Conservation (phyloP, 2,329 filamentous ascomycete species). For the Reticulascus tulasneorum region DNA sequence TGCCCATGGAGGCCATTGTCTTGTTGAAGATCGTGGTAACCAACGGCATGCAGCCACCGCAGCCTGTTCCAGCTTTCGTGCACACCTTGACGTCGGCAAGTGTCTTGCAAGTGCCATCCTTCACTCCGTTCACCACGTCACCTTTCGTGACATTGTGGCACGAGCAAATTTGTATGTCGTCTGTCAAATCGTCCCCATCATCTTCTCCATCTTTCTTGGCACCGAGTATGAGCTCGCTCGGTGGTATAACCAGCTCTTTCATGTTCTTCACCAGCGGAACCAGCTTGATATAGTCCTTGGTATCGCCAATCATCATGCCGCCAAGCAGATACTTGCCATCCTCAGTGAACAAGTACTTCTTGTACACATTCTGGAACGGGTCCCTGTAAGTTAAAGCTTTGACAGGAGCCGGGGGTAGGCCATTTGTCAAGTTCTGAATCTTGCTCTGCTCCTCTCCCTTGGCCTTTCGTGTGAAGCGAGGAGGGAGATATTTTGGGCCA, state of each 20-base stretch:
- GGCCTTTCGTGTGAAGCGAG: constrained; percentile 40
- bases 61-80: constrained; percentile 88
- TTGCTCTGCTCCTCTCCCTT: constrained; percentile 28
- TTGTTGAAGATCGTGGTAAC: constrained; percentile 88
- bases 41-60: constrained; percentile 84
- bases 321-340: constrained; percentile 88
- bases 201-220: constrained; percentile 71
- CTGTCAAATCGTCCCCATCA: constrained; percentile 69
- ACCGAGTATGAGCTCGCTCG: constrained; percentile 79
- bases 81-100: constrained; percentile 81
- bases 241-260: constrained; percentile 72
- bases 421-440: constrained; percentile 49
- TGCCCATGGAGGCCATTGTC: constrained; percentile 78
- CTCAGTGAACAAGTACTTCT: constrained; percentile 86
- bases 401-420: constrained; percentile 56
- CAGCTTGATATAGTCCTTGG: constrained; percentile 83
- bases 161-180: constrained; percentile 86
- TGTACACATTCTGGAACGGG: constrained; percentile 84
- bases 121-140: constrained; percentile 68
- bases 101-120: constrained; percentile 75
- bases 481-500: constrained; percentile 71
- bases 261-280: constrained; percentile 83
- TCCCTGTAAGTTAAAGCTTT: constrained; percentile 87
- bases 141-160: constrained; percentile 92
- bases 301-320: constrained; percentile 98